Percentiles rank a stretch among this genome's conserved stretches.
Evolutionary conservation across 345 rosid genomes (phyloP).

Genomic region (Eucalyptus viminalis): DNA sequence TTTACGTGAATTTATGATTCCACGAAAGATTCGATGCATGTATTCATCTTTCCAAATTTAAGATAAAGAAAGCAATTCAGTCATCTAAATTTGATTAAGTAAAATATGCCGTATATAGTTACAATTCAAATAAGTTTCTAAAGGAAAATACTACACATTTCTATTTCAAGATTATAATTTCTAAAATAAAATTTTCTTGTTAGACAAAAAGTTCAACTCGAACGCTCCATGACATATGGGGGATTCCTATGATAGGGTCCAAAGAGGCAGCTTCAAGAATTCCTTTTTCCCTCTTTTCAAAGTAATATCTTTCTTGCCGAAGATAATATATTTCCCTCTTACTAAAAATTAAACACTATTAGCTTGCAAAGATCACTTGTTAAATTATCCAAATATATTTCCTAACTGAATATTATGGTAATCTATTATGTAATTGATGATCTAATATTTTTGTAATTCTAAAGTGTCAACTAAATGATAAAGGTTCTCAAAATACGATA

Average conservation of each 20-base stretch:
- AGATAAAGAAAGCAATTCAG: neutral
- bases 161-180: neutral
- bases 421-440: neutral
- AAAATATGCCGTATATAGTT: neutral
- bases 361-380: neutral
- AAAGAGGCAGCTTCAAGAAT: neutral
- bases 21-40: neutral
- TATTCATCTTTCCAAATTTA: neutral
- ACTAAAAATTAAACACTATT: neutral
- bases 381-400: too few relatives aligned
- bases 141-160: neutral
- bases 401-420: neutral
- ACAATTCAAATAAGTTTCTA: too few relatives aligned
- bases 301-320: neutral
- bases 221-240: accelerated
- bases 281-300: neutral
- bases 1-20: neutral
- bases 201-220: neutral
- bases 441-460: neutral
- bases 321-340: neutral
- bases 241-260: neutral
- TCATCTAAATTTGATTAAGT: neutral
- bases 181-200: too few relatives aligned
- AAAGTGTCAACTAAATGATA: neutral
- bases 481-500: too few relatives aligned